These are phyloP conservation scores for Aspergillus indologenus DNA, from an alignment of 495 filamentous ascomycete species.

Conservation along the genomic window DNA sequence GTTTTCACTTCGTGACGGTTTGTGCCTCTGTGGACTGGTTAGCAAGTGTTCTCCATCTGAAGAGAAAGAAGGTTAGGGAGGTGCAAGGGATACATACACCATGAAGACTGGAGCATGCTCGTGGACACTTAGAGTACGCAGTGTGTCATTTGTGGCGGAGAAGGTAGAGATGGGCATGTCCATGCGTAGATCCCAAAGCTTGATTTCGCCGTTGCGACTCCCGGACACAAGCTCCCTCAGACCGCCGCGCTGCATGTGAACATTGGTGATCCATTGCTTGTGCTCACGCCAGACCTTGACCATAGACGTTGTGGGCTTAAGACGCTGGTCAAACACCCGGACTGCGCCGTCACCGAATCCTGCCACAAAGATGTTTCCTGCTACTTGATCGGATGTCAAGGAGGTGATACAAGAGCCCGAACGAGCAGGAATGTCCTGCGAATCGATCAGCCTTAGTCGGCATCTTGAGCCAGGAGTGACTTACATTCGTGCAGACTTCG, in stretches of 20 bases:
- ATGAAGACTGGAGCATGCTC: constrained; percentile 97
- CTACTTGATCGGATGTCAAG: constrained; percentile 94
- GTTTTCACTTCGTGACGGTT: constrained; percentile 84
- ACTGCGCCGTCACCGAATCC: constrained; percentile 98
- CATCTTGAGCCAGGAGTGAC: constrained; percentile 13
- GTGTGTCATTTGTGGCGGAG: constrained; percentile 68
- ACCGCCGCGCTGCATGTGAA: constrained; percentile 95
- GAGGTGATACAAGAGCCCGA: constrained; percentile 95
- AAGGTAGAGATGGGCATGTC: constrained; percentile 70
- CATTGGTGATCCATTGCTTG: constrained; percentile 87
- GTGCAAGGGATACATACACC: constrained; percentile 60
- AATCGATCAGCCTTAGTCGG: constrained; percentile 7
- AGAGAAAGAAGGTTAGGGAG: neutral
- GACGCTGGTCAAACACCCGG: constrained; percentile 86
- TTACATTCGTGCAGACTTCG: constrained; percentile 81
- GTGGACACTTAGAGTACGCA: constrained; percentile 86
- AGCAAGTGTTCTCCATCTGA: neutral
- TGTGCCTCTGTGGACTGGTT: constrained; percentile 60
- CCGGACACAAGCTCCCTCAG: constrained; percentile 85
- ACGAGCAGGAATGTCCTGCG: constrained; percentile 86
- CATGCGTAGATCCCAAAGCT: constrained; percentile 94
- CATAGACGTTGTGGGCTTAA: constrained; percentile 79
- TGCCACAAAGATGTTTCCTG: constrained; percentile 90
- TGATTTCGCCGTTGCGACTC: constrained; percentile 85
- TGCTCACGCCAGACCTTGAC: constrained; percentile 96